Evolutionary conservation across 2,329 filamentous ascomycete species (phyloP).

Genomic region (Fusarium penzigii): DNA sequence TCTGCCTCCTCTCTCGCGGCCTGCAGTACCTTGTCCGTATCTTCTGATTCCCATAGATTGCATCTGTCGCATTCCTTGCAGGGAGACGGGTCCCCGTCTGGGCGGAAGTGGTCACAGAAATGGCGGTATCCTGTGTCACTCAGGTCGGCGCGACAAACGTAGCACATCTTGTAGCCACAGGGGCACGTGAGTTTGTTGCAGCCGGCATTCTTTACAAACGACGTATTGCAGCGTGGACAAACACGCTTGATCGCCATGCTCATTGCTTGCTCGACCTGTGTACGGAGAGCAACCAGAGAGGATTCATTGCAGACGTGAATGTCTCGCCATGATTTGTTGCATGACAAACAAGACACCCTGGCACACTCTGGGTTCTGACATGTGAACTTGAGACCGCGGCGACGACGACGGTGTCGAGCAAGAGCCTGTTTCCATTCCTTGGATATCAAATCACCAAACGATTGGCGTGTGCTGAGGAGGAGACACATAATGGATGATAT

Average conservation of each 20-base stretch:
- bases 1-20: constrained; percentile 73
- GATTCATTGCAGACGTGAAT: constrained; percentile 90
- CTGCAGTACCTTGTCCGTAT: constrained; percentile 67
- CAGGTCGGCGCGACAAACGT: constrained; percentile 83
- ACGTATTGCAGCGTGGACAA: constrained; percentile 86
- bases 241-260: constrained; percentile 93
- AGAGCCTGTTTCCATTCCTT: constrained; percentile 60
- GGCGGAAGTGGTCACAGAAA: constrained; percentile 94
- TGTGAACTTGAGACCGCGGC: constrained; percentile 73
- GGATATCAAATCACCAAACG: constrained; percentile 43
- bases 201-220: constrained; percentile 88
- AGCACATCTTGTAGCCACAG: constrained; percentile 98
- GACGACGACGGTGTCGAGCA: constrained; percentile 66
- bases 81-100: constrained; percentile 68
- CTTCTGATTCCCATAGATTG: constrained; percentile 77
- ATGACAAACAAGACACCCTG: constrained; percentile 76
- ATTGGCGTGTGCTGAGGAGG: constrained; percentile 44
- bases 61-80: constrained; percentile 82
- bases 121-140: constrained; percentile 80
- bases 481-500: constrained; percentile 48
- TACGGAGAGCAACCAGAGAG: constrained; percentile 76
- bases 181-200: constrained; percentile 97
- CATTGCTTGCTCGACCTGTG: constrained; percentile 89
- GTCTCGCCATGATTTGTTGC: constrained; percentile 81
- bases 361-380: constrained; percentile 72